Base-by-base conservation (phyloP, 345 rosid genomes). In the Tarenaya hassleriana region DNA sequence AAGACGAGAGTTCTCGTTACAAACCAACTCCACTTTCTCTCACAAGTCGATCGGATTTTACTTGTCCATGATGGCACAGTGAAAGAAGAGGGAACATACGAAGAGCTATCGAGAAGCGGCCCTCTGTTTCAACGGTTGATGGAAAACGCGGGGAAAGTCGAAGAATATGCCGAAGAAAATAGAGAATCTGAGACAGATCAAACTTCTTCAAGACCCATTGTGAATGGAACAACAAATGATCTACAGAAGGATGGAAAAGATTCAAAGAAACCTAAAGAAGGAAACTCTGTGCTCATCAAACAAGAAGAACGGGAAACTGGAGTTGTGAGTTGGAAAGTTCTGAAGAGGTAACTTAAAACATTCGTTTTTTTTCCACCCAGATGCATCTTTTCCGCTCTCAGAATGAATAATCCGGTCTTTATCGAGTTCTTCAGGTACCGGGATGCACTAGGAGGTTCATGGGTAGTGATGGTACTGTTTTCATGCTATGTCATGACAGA, bases 81-180 rank as follows among this genome's bases (percentile, higher is more conserved):
- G 48, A 83, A 88, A 75, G 98, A 88, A 73, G 97, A 83, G 67
- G 98, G 98, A 61, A 84, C 97, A 53, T 92, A 85, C 70, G 97
- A 88, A 61, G 83, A 88, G 39, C 77, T 92, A 40, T 88, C 86
- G 15, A 67, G 58, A 41, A 81, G 56, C 66, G 98, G 97, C 20
- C 51, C 64, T 37, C 50, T 78, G 71, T 92, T 92, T 74, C 88
- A 83, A 60, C 88, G 75, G 75, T 80, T 88, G 24, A 88, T 92
- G 96, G 96, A 92, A 80, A 88, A 92, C 81, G 98, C 98, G 4
- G 98, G 98, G 17, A 92, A 92, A 76, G 83, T 92, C 80, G 98
- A 92, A 78, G 97, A 92, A 38, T 83, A 79, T 63, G 81, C 47
- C 15, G 98, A 83, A 63, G 98, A 81, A 66, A 73, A 69, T 56